These are phyloP conservation scores for Strobilomyces dryophilus DNA, from an alignment of 768 basidiomycete species.

Conservation along the genomic window DNA sequence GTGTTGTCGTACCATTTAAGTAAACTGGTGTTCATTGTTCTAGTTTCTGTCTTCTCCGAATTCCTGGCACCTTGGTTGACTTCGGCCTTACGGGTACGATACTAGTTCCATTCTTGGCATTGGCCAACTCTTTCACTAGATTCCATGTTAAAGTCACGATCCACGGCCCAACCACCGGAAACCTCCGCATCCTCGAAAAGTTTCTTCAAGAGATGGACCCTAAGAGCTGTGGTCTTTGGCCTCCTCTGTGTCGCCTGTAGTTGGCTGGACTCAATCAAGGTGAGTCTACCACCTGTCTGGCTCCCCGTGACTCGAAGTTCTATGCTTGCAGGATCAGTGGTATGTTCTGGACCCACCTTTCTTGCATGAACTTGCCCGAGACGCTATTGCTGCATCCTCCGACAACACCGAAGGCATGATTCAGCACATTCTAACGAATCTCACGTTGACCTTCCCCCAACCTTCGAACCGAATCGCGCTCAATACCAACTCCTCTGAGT, in stretches of 20 bases:
- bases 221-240: constrained; percentile 24
- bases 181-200: not conserved
- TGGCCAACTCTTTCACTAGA: not conserved
- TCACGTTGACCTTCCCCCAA: constrained; percentile 67
- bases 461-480: constrained; percentile 48
- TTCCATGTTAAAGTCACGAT: constrained; percentile 17
- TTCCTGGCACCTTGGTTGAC: not conserved
- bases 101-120: not conserved
- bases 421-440: constrained; percentile 74
- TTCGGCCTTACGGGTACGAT: not conserved
- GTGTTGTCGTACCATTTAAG: constrained; percentile 1
- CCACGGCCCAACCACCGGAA: not conserved
- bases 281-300: constrained; percentile 21
- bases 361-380: constrained; percentile 70
- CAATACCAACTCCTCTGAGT: constrained; percentile 62
- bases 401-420: constrained; percentile 73
- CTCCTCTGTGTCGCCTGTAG: constrained; percentile 36
- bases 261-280: constrained; percentile 64
- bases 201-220: constrained; percentile 32
- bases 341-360: constrained; percentile 76
- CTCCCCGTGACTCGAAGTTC: not conserved
- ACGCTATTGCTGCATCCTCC: constrained; percentile 63
- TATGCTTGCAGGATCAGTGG: constrained; percentile 61
- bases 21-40: not conserved
- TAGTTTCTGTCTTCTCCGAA: not conserved